Base-by-base conservation (phyloP, 352 stramenopile genomes). In the Pythium insidiosum region DNA sequence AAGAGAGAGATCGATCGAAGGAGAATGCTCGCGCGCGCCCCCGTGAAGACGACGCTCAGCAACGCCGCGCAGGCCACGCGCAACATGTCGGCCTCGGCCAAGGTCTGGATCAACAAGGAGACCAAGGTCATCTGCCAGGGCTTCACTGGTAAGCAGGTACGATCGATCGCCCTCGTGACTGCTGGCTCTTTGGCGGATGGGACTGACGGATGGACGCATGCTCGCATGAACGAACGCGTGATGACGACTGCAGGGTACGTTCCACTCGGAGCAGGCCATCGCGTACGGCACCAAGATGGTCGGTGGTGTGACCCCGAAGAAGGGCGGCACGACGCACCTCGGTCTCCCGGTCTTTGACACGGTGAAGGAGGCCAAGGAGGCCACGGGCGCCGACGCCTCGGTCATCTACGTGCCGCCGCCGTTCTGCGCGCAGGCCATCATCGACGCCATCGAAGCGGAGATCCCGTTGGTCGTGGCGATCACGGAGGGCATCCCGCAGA, bases 251-350 rank as follows among this genome's bases (percentile, higher is more conserved):
- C 38, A 96, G 77, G 97, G 97, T 43, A 99, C 97, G 30, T 99
- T 99, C 68, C 97, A 99, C 73, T 96, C 83, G 53, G 69, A 98
- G 54, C 96, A 99, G 71, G 96, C 96, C 34, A 99, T 99, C 55
- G 96, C 95, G 42, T 99, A 99, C 65, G 97, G 97, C 55, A 99
- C 96, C 45, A 98, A 99, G 39, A 97, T 99, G 89, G 96, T 99
- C 36, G 97, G 97, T 43, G 97, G 97, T 40, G 95, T 99, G 37
- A 99, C 95, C 22, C 97, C 97, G 12, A 98, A 98, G 64, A 99
- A 99, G 75, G 96, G 95, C 41, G 97, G 97, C 43, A 84, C 80
- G 40, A 95, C 74, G 41, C 97, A 99, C 68, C 73, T 99, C 22
- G 96, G 92, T 15, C 81, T 99, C 35, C 97, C 97, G n/a, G 97